Base-by-base conservation (phyloP, 2,329 filamentous ascomycete species). In the Hortaea sp. region DNA sequence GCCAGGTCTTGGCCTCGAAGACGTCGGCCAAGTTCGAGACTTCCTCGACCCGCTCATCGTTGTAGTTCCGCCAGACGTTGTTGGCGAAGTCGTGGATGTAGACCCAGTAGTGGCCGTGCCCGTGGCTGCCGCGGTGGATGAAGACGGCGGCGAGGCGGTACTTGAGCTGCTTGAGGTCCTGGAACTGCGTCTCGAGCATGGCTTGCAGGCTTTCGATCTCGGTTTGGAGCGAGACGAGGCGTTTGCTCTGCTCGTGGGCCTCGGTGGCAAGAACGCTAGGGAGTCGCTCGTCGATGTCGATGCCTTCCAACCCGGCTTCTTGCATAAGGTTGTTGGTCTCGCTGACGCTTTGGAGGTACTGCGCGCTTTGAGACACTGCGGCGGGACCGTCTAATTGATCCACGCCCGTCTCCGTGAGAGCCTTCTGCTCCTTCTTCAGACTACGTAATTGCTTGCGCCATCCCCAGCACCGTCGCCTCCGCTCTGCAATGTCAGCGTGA, bases 71-170 rank as follows among this genome's bases (percentile, higher is more conserved):
- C 89, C 92, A 98, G 13, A 89, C 72, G 32, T 81, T 69, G 41
- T 79, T 77, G 53, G 82, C 77, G 64, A 94, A 94, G 68, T 97
- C 92, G 60, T 82, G 85, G 53, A 98, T 94, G 76, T 89, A 95
- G 39, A 95, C 88, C 83, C 88, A 95, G 68, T 97, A 98, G 65
- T 98, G 92, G 0, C 92, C 92, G 29, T 76, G 75, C 10, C 60
- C 58, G 1, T 64, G 58, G 6, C 74, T 72, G 30, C 86, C 86
- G 13, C 84, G 82, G 63, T 98, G 92, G 57, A 95, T 90, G 60
- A 98, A 94, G 30, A 95, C 85, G 0, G 90, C 87, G 56, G 95
- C 89, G 4, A 98, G 77, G 10, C 80, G 80, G 63, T 97, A 98
- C 39, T 75, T 74, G 58, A 82, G 76, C 45, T 77, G 75, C 4